phyloP scores from a whole-genome alignment of 2,329 filamentous ascomycete genomes.

The Nemania sp. region DNA sequence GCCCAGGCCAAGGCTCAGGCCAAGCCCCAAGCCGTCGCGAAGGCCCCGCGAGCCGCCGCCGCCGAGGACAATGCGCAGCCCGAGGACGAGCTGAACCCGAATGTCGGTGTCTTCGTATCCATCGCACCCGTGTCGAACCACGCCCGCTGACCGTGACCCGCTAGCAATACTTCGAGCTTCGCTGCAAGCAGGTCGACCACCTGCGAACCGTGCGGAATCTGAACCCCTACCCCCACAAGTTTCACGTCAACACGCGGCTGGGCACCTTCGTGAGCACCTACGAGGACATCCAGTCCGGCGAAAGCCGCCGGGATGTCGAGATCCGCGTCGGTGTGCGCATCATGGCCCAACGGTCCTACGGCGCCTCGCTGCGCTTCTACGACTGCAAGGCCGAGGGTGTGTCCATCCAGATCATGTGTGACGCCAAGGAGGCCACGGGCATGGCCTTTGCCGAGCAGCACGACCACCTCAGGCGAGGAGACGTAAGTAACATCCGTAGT shows the following conservation, averaged over 20 bases:
- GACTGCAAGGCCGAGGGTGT: constrained; percentile 65
- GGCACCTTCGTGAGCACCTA: constrained; percentile 79
- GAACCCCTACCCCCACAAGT: constrained; percentile 81
- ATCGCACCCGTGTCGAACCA: not conserved
- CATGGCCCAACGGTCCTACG: constrained; percentile 82
- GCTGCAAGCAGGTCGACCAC: constrained; percentile 79
- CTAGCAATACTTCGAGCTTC: constrained; percentile 86
- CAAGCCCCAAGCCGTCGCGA: constrained; percentile 73
- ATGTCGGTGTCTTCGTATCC: not conserved
- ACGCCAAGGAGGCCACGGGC: constrained; percentile 77
- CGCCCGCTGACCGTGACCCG: not conserved
- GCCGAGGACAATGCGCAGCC: not conserved
- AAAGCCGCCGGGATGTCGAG: constrained; percentile 74
- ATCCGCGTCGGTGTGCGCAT: constrained; percentile 83
- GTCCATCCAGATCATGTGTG: constrained; percentile 90
- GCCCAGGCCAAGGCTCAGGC: constrained; percentile 54
- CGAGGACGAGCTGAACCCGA: constrained; percentile 16
- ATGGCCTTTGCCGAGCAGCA: constrained; percentile 85
- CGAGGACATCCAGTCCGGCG: constrained; percentile 82
- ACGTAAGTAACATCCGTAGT: constrained; percentile 46
- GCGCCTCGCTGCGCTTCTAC: constrained; percentile 89
- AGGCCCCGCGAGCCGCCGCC: constrained; percentile 65
- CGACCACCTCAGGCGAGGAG: constrained; percentile 84
- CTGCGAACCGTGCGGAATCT: constrained; percentile 73
- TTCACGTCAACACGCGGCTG: constrained; percentile 83